Evolutionary conservation across 1,139 yeast species (phyloP), one percentile per base, ranked within the genome.

Genomic region (Magnusiomyces suaveolens): DNA sequence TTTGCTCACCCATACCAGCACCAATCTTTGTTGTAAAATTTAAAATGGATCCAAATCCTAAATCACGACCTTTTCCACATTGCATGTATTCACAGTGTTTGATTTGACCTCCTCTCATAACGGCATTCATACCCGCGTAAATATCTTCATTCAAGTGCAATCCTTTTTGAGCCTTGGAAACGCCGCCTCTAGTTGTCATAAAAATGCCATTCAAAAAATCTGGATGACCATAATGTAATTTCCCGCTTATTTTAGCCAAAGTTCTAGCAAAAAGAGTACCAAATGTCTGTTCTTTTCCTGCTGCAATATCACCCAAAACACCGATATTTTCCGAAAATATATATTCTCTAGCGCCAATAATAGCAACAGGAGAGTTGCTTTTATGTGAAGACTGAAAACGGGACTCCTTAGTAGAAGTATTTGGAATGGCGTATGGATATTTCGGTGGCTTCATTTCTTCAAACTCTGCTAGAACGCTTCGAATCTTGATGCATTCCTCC

Each of bases 1-100:
- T 76, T 63, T 88, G 96, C 64, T 88, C 96, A 0, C 96, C 96
- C 96, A 88, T 88, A 0, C 96, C 96, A 46, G 95, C 90, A 0
- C 96, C 96, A 63, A 88, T 87, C 64, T 88, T 88, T 0, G 92
- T 82, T 0, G 95, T 87, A 66, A 88, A 88, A 63, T 87, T 87
- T 58, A 87, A 72, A 52, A 88, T 86, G 0, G 96, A 84, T 0
- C 86, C 83, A 68, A 88, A 88, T 0, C 96, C 96, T 43, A 88
- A 72, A 69, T 88, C 96, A 59, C 96, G 73, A 0, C 96, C 96
- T 66, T 88, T 88, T 0, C 96, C 96, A 70, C 96, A 88, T 64
- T 88, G 96, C 63, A 78, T 83, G 64, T 84, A 88, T 64, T 88
- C 96, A 65, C 92, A 83, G 65, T 88, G 96, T 64, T 87, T 87